phyloP scores from a whole-genome alignment of 192 early-diverging fungal genomes.

The Linnemannia exigua region DNA sequence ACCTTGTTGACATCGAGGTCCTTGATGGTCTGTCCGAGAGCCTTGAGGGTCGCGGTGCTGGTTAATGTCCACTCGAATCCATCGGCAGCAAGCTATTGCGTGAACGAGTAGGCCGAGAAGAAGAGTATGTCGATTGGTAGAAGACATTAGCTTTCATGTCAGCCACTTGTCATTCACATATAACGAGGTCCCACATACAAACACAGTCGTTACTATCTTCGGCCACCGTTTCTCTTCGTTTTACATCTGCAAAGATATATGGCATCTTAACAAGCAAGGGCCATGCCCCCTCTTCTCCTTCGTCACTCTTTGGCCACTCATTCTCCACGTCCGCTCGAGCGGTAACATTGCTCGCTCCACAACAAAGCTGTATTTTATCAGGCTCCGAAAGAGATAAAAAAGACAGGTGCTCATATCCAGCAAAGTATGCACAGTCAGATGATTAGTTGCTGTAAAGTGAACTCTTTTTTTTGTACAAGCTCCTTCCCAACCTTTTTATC shows the following conservation, averaged over 20 bases:
- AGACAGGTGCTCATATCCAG: neutral
- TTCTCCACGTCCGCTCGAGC: neutral
- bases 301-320: neutral
- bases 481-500: neutral
- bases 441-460: neutral
- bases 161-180: neutral
- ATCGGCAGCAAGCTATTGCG: slow-evolving; percentile 22
- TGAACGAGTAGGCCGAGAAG: neutral
- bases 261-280: neutral
- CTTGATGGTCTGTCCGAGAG: slow-evolving; percentile 44
- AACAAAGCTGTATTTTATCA: neutral
- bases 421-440: neutral
- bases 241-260: neutral
- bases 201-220: neutral
- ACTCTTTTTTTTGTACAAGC: neutral
- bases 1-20: slow-evolving; percentile 42
- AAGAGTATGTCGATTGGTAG: no score
- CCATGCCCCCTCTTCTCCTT: neutral
- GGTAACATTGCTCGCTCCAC: neutral
- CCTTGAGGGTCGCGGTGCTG: slow-evolving; percentile 45
- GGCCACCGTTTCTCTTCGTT: neutral
- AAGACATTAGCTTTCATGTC: no score
- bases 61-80: slow-evolving; percentile 32
- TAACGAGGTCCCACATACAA: no score
- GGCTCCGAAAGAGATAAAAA: neutral